Conservation (phyloP, 441 rosid genomes). For the Gossypium davidsonii region DNA sequence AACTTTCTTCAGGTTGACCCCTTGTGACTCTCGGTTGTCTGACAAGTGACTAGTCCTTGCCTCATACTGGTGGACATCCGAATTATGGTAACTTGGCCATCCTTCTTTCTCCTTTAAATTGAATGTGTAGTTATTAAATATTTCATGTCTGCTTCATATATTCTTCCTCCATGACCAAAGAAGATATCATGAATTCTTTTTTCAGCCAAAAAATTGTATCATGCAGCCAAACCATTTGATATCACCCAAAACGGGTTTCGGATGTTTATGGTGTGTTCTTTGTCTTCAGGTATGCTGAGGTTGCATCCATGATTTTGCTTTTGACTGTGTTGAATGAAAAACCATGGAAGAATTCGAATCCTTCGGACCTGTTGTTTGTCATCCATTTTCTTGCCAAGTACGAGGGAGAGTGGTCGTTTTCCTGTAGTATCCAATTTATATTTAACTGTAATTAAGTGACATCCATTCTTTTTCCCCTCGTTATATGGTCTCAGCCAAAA, state of each 20-base stretch:
- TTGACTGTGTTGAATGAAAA: constrained; percentile 9
- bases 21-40: constrained; percentile 13
- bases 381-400: not conserved
- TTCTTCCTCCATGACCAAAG: not conserved
- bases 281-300: constrained; percentile 26
- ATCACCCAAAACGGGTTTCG: not conserved
- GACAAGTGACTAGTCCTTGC: constrained; percentile 14
- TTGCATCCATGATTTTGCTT: not conserved
- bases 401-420: not conserved
- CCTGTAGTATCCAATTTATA: not conserved
- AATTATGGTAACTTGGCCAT: not conserved
- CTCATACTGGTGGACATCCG: constrained; percentile 9
- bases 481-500: constrained; percentile 4
- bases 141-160: not conserved
- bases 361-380: constrained; percentile 10
- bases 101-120: not conserved
- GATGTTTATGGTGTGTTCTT: not conserved
- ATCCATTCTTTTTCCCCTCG: not conserved
- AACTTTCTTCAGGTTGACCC: constrained; percentile 17
- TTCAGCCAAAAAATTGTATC: not conserved
- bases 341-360: constrained; percentile 14
- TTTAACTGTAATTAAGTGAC: constrained; percentile 9
- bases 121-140: not conserved
- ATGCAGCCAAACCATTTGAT: not conserved
- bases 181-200: not conserved